Conservation (phyloP, 2,329 filamentous ascomycete genomes). For the Aspergillus felis region DNA sequence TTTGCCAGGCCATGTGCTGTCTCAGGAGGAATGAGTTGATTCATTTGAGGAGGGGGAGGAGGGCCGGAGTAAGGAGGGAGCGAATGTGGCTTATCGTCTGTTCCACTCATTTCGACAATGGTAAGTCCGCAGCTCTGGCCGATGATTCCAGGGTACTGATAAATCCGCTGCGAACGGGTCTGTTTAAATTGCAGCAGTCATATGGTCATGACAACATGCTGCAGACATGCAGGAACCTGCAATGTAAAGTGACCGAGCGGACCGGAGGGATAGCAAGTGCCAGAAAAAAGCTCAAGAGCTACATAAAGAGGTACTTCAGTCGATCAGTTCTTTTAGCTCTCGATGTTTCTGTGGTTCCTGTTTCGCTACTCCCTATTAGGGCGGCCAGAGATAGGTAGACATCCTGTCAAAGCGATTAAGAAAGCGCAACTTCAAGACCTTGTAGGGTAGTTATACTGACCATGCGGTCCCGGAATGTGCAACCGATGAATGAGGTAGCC, state of each 20-base stretch:
- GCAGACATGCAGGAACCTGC: constrained; percentile 8
- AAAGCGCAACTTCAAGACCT: too few relatives aligned
- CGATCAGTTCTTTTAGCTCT: neutral
- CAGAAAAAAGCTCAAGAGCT: neutral
- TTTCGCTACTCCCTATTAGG: too few relatives aligned
- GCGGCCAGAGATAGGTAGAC: too few relatives aligned
- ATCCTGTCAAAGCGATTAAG: too few relatives aligned
- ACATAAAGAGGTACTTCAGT: constrained; percentile 14
- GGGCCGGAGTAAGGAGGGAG: constrained; percentile 20
- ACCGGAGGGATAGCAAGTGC: neutral
- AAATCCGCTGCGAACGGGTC: constrained; percentile 13
- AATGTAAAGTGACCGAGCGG: neutral
- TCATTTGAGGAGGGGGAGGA: constrained; percentile 22
- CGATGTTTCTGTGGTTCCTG: too few relatives aligned
- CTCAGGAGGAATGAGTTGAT: constrained; percentile 28
- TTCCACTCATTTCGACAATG: constrained; percentile 24
- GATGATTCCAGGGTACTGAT: constrained; percentile 16
- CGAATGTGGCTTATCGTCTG: constrained; percentile 24
- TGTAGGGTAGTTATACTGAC: too few relatives aligned
- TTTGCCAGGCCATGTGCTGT: constrained; percentile 24
- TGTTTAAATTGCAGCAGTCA: constrained; percentile 18
- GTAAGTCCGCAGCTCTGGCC: constrained; percentile 14
- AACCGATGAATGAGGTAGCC: too few relatives aligned
- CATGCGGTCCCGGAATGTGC: too few relatives aligned
- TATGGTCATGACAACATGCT: constrained; percentile 21